Conservation (phyloP, 140 eudicot species). For the Flaveria floridana region DNA sequence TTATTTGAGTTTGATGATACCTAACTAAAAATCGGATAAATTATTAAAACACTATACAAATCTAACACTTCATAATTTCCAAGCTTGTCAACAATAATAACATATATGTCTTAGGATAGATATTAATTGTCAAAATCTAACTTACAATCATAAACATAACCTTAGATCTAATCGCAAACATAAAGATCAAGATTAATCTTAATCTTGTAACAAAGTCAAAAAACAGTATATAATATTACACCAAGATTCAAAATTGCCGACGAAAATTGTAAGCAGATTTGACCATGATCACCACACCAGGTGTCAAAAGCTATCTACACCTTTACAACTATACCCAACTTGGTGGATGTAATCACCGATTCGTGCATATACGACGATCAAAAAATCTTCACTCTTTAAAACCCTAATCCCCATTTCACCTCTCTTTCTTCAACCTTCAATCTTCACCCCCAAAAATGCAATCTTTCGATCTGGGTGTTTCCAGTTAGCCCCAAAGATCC, state of each 20-base stretch:
- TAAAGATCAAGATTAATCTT: not conserved
- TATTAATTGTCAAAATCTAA: not conserved
- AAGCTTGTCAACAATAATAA: not conserved
- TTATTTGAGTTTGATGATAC: too few species aligned
- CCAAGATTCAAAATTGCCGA: constrained; percentile 45
- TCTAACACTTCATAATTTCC: too few species aligned
- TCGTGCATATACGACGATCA: not conserved
- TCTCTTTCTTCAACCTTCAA: not conserved
- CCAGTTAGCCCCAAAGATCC: constrained; percentile 16
- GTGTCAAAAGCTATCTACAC: constrained; percentile 37
- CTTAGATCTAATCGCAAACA: not conserved
- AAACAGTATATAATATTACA: constrained; percentile 16
- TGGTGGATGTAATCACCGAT: constrained; percentile 13
- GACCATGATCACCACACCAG: constrained; percentile 45
- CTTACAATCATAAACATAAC: not conserved
- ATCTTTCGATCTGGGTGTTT: too few species aligned
- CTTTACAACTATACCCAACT: constrained; percentile 42
- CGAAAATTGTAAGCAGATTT: constrained; percentile 34
- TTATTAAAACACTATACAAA: too few species aligned
- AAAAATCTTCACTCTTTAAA: constrained; percentile 27
- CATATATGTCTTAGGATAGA: not conserved
- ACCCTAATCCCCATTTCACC: constrained; percentile 33
- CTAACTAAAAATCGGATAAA: too few species aligned
- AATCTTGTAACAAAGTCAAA: not conserved
- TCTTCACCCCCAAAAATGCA: too few species aligned